Evolutionary conservation across 139 green algal species (phyloP), one percentile per base, ranked within the genome.

Genomic region (Coelastrella sp.): DNA sequence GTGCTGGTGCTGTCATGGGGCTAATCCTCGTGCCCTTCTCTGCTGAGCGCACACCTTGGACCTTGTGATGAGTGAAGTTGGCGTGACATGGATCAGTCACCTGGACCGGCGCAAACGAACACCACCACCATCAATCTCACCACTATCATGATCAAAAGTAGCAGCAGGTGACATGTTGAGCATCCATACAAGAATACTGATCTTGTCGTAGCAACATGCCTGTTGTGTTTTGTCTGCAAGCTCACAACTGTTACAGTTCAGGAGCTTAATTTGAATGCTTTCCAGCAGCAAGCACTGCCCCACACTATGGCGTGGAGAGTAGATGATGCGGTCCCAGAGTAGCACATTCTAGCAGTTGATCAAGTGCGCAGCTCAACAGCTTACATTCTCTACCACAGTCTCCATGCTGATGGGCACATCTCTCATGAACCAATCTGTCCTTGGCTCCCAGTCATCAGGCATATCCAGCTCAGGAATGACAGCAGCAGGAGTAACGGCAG

Each of bases 371-470:
- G n/a, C n/a, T n/a, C n/a, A n/a, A n/a, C n/a, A n/a, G 86, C 75
- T 74, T 67, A 75, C 86, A 41, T 91, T 91, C 62, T 91, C 87
- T 25, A 88, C 76, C 17, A 89, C 68, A 2, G 84, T 86, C 64
- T 91, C 87, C 48, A 85, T 83, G 9, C 40, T 62, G 57, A 81
- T 40, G 13, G 85, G 85, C 41, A 89, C 6, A 9, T 89, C 78
- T 1, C 85, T 60, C 69, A 86, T 66, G 72, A 89, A 89, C 85
- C 85, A 89, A n/a, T 67, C 81, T 8, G 81, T 81, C 38, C 80
- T 66, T 13, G 80, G 64, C 64, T 77, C 48, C 80, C 80, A 86
- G 0, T 72, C 66, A 27, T 79, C 80, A 32, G 66, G 21, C 32
- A 69, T 32, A 60, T 79, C 45, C 48, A 69, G 45, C 32, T 79